These are phyloP conservation scores for Globisporangium paddicum DNA, from an alignment of 352 stramenopile species.

Conservation along the genomic window DNA sequence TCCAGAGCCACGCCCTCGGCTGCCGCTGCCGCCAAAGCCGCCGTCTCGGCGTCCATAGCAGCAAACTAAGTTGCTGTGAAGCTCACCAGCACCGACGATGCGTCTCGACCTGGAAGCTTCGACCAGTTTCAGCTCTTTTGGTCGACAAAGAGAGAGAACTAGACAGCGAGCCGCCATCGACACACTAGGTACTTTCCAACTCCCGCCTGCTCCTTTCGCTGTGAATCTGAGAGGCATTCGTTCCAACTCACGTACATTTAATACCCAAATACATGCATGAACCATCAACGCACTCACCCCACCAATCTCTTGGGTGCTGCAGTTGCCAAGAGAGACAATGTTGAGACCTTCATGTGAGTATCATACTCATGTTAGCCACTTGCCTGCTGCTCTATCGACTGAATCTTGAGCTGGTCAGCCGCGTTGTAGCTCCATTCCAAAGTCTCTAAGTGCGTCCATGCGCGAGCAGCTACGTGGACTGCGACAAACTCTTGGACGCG, in stretches of 20 bases:
- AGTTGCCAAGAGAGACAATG: too few relatives aligned
- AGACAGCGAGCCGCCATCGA: background rate
- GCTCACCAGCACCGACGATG: background rate
- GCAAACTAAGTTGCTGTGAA: conserved; percentile 17
- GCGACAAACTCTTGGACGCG: conserved; percentile 13
- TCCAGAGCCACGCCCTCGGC: conserved; percentile 33
- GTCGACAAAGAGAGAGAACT: conserved; percentile 5
- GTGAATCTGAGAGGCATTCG: conserved; percentile 6
- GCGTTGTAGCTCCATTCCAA: conserved; percentile 9
- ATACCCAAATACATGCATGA: conserved; percentile 1
- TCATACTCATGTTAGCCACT: too few relatives aligned
- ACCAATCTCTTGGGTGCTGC: too few relatives aligned
- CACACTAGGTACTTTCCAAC: conserved; percentile 1
- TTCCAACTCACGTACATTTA: conserved; percentile 4
- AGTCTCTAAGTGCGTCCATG: conserved; percentile 11
- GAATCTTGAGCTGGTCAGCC: background rate
- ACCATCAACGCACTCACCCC: background rate
- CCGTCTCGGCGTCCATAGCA: conserved; percentile 36
- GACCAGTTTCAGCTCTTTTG: conserved; percentile 6
- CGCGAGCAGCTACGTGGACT: conserved; percentile 10
- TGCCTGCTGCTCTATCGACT: background rate
- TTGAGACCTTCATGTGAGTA: too few relatives aligned
- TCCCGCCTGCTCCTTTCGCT: conserved; percentile 4
- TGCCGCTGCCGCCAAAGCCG: conserved; percentile 31
- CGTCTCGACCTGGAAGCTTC: background rate